These are phyloP conservation scores for Macrotyloma uniflorum DNA, from an alignment of 306 rosid species.

Conservation along the genomic window DNA sequence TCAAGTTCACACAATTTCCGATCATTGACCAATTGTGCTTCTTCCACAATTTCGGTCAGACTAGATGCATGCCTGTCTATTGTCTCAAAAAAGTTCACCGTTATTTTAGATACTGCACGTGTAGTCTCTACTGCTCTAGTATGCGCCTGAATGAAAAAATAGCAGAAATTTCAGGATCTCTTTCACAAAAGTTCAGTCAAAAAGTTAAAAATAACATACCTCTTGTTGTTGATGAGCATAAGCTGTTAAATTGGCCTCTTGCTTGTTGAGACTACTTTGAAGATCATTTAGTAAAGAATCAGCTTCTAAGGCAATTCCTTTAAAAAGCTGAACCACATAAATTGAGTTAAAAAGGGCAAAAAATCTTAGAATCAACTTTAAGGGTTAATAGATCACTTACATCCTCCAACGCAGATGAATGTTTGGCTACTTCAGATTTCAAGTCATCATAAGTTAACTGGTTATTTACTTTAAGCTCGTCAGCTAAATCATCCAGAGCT, in stretches of 20 bases:
- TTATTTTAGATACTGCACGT: conserved; percentile 83
- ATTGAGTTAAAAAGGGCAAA: conserved; percentile 42
- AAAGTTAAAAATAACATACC: conserved; percentile 52
- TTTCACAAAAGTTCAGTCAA: conserved; percentile 4
- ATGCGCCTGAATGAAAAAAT: conserved; percentile 71
- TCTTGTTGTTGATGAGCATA: conserved; percentile 90
- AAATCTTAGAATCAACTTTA: conserved; percentile 9
- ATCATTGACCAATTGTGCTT: conserved; percentile 79
- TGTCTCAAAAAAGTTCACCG: conserved; percentile 82
- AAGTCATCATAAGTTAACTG: conserved; percentile 77
- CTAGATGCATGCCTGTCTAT: conserved; percentile 82
- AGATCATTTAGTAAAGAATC: conserved; percentile 84
- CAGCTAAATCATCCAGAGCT: conserved; percentile 77
- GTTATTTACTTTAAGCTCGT: conserved; percentile 83
- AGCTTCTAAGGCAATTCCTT: conserved; percentile 95
- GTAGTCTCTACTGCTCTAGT: conserved; percentile 89
- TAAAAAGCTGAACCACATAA: conserved; percentile 74
- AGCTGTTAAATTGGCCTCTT: conserved; percentile 81
- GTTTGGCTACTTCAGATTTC: conserved; percentile 88
- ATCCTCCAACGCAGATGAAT: conserved; percentile 86
- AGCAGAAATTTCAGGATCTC: conserved; percentile 36
- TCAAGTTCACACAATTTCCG: conserved; percentile 82
- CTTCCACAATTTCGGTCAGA: conserved; percentile 82
- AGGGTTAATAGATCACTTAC: conserved; percentile 54
- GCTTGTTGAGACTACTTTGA: conserved; percentile 86